Conservation (phyloP, 2,329 filamentous ascomycete species). For the Hypoxylon sp. region DNA sequence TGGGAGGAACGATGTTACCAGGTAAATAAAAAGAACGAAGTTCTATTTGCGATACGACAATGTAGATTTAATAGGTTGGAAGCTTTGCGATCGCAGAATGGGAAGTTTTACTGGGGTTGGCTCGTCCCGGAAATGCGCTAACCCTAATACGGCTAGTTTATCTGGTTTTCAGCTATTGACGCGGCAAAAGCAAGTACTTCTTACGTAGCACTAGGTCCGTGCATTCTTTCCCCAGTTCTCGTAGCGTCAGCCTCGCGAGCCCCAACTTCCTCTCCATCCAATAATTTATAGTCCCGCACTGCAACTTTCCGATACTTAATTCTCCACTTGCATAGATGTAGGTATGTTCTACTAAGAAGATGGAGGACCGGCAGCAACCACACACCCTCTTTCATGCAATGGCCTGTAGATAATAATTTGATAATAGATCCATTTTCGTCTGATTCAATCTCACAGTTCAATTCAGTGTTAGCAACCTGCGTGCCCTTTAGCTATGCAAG, state of each 20-base stretch:
- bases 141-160: conserved; percentile 18
- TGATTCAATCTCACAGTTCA: background rate
- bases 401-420: background rate
- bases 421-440: background rate
- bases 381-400: background rate
- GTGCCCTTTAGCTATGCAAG: background rate
- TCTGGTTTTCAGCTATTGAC: conserved; percentile 14
- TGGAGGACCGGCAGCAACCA: background rate
- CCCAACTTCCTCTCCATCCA: conserved; percentile 6
- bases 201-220: conserved; percentile 22
- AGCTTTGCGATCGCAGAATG: conserved; percentile 47
- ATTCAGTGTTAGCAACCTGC: background rate
- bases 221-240: conserved; percentile 19
- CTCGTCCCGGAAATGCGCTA: conserved; percentile 29
- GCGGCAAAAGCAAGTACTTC: conserved; percentile 13
- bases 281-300: conserved; percentile 11
- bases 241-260: conserved; percentile 17
- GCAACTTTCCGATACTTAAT: conserved; percentile 15
- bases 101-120: conserved; percentile 48
- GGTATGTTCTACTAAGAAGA: background rate
- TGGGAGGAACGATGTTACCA: conserved; percentile 17
- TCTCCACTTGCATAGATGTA: background rate
- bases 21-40: conserved; percentile 17
- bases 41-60: conserved; percentile 41
- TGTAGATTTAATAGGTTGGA: conserved; percentile 27